Base-by-base conservation (phyloP, 2,329 filamentous ascomycete genomes). In the Fonsecaea nubica region DNA sequence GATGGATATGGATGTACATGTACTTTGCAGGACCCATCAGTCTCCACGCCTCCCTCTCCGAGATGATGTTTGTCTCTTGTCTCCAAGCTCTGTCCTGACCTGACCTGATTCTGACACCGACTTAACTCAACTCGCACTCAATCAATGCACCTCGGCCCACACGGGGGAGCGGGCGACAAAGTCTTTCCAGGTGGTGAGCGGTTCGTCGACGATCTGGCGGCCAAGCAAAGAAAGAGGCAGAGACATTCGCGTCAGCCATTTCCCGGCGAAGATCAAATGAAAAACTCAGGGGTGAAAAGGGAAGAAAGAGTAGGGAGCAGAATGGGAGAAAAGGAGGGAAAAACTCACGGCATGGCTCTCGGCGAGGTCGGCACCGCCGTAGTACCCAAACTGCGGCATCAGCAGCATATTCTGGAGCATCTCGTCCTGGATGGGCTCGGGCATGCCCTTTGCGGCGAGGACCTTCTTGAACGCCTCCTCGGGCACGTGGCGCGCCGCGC, bases 391-490 rank as follows among this genome's bases (percentile, higher is more conserved):
- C 18, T 82, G 78, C 58, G 81, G 78, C 65, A 87, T 73, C 58
- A 87, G 75, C 54, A 80, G 75, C 74, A 85, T 81, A 66, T 85
- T 87, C 74, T 87, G 81, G 38, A 83, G 75, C 74, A 86, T 66
- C 74, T 87, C 85, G 62, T 83, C 76, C 30, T 79, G 77, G 13
- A 50, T 8, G 12, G 36, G 52, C 50, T 45, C 50, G 3, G 60
- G 60, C 13, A 63, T 4, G 71, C 76, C 75, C n/a, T 77, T 75
- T 5, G 78, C 77, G 1, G 80, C 78, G 69, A 79, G 60, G 12
- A 80, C 78, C 33, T 71, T 72, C 69, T 79, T 79, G 74, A 79
- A 86, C n/a, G 71, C 72, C 7, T 81, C 79, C 30, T 78, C 76
- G 5, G 80, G 74, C 42, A 81, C 57, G 70, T 67, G 60, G 0